Evolutionary conservation across 2,329 filamentous ascomycete genomes (phyloP).

Genomic region (Cadophora gregata): DNA sequence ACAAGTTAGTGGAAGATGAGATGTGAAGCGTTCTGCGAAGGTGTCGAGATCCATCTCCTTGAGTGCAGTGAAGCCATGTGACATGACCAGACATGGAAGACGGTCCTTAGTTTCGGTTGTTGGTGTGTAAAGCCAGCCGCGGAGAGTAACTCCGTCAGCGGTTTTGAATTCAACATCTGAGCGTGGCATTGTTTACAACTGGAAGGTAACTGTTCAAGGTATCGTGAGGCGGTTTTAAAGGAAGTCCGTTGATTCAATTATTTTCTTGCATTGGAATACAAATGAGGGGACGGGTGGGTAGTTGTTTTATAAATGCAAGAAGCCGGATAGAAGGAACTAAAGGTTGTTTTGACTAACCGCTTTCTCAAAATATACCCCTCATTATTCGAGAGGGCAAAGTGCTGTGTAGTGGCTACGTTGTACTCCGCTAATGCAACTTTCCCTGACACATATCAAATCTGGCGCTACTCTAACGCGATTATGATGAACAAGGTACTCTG

Average conservation of each 20-base stretch:
- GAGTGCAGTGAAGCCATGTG: conserved; percentile 35
- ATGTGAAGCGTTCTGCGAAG: conserved; percentile 38
- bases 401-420: not conserved
- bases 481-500: too few relatives aligned
- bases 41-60: conserved; percentile 37
- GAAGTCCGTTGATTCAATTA: too few relatives aligned
- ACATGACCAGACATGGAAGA: conserved; percentile 36
- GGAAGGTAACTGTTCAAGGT: too few relatives aligned
- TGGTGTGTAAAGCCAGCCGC: conserved; percentile 43
- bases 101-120: conserved; percentile 3
- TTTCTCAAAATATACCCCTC: not conserved
- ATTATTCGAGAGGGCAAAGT: not conserved
- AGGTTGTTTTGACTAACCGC: not conserved
- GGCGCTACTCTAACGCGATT: too few relatives aligned
- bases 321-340: not conserved
- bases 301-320: too few relatives aligned
- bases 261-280: too few relatives aligned
- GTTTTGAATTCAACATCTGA: conserved; percentile 37
- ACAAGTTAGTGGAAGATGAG: conserved; percentile 37
- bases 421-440: too few relatives aligned
- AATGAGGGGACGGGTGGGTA: too few relatives aligned
- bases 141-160: conserved; percentile 38
- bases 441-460: too few relatives aligned
- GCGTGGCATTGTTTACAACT: not conserved
- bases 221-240: too few relatives aligned